These are phyloP conservation scores for Vishniacozyma victoriae DNA, from an alignment of 768 basidiomycete species.

Conservation along the genomic window DNA sequence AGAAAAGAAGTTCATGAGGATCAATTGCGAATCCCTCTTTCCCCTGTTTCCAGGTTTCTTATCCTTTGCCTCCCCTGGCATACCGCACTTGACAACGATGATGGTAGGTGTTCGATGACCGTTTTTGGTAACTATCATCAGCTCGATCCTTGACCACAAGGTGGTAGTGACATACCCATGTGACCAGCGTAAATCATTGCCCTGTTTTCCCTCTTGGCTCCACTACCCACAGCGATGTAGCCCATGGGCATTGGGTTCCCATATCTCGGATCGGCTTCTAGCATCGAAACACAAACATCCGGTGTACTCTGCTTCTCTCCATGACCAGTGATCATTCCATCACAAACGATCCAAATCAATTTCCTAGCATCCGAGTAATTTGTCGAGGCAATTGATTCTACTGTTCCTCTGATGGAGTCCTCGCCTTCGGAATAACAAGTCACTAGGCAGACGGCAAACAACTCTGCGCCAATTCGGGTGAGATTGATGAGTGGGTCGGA, in stretches of 20 bases:
- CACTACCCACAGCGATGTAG: constrained; percentile 83
- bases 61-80: constrained; percentile 75
- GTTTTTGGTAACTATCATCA: constrained; percentile 26
- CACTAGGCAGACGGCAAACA: constrained; percentile 90
- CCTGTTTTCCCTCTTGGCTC: constrained; percentile 81
- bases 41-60: constrained; percentile 97
- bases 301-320: constrained; percentile 95
- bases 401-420: constrained; percentile 80
- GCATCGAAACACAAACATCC: constrained; percentile 83
- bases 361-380: constrained; percentile 89
- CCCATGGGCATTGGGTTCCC: constrained; percentile 94
- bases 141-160: background rate
- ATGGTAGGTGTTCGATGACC: constrained; percentile 90
- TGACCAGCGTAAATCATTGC: constrained; percentile 99
- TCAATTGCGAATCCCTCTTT: constrained; percentile 96
- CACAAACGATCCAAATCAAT: constrained; percentile 86
- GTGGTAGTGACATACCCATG: constrained; percentile 64
- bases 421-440: constrained; percentile 98
- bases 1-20: constrained; percentile 99
- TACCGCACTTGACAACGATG: constrained; percentile 93
- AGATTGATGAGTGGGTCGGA: constrained; percentile 66
- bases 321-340: constrained; percentile 97
- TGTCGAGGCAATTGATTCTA: constrained; percentile 87
- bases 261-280: constrained; percentile 91
- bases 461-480: constrained; percentile 85